These are phyloP conservation scores for Malassezia restricta DNA, from an alignment of 1,284 basidiomycete genomes.

Conservation along the genomic window DNA sequence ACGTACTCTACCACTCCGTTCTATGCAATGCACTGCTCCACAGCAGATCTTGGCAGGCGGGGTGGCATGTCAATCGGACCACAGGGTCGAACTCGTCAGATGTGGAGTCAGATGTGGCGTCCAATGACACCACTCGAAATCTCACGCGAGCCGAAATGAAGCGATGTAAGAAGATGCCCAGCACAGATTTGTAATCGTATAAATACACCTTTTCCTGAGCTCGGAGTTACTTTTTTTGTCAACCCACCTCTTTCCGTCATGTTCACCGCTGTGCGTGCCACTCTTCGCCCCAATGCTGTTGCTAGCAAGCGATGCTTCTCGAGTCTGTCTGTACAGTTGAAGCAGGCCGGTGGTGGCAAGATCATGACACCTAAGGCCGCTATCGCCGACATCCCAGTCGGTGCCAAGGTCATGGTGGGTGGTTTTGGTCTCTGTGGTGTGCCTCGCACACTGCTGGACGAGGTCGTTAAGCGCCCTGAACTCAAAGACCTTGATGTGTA, in stretches of 20 bases:
- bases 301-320: neutral
- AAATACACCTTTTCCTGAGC: too few relatives aligned
- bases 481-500: conserved; percentile 38
- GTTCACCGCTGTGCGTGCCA: conserved; percentile 6
- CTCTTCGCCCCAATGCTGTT: conserved; percentile 3
- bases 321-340: neutral
- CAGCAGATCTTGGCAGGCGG: neutral
- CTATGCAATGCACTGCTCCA: neutral
- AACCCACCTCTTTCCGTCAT: neutral
- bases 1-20: neutral
- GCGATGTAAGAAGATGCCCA: too few relatives aligned
- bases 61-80: neutral
- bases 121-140: too few relatives aligned
- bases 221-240: neutral
- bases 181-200: too few relatives aligned
- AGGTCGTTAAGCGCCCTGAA: conserved; percentile 23
- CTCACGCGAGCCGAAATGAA: too few relatives aligned
- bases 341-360: conserved; percentile 19
- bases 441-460: conserved; percentile 40
- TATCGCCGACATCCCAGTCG: conserved; percentile 33
- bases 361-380: conserved; percentile 33
- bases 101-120: too few relatives aligned
- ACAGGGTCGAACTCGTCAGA: too few relatives aligned
- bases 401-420: conserved; percentile 31
- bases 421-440: conserved; percentile 45